phyloP scores from a whole-genome alignment of 139 green algal species.

The Tetraselmis striata region DNA sequence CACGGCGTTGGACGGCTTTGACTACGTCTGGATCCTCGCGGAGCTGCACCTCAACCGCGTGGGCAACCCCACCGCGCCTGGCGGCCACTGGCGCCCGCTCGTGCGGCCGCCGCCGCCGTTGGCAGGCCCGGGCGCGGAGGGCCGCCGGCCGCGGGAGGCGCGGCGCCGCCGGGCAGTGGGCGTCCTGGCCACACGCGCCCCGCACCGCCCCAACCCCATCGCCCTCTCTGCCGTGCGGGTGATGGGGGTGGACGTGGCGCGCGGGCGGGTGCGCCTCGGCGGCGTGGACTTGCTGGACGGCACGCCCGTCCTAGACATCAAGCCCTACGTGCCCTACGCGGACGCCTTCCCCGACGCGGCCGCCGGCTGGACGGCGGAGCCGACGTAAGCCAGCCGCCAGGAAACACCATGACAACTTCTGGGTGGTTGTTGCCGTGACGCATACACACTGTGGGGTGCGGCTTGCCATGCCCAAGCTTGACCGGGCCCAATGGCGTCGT shows the following conservation, averaged over 20 bases:
- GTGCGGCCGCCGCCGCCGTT: neutral
- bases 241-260: neutral
- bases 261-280: neutral
- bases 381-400: too few relatives aligned
- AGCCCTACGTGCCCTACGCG: conserved; percentile 7
- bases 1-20: neutral
- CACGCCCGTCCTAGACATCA: conserved; percentile 9
- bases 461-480: too few relatives aligned
- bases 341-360: conserved; percentile 9
- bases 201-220: conserved; percentile 6
- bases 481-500: too few relatives aligned
- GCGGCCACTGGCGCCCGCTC: neutral
- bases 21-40: neutral
- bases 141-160: neutral
- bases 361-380: neutral
- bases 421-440: too few relatives aligned
- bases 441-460: too few relatives aligned
- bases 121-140: neutral
- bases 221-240: neutral
- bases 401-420: too few relatives aligned
- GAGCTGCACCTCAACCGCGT: neutral
- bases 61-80: neutral
- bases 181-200: conserved; percentile 2
- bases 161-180: neutral
- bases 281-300: conserved; percentile 9